Base-by-base conservation (phyloP, 208 protist species). In the Blastocrithidia nonstop region DNA sequence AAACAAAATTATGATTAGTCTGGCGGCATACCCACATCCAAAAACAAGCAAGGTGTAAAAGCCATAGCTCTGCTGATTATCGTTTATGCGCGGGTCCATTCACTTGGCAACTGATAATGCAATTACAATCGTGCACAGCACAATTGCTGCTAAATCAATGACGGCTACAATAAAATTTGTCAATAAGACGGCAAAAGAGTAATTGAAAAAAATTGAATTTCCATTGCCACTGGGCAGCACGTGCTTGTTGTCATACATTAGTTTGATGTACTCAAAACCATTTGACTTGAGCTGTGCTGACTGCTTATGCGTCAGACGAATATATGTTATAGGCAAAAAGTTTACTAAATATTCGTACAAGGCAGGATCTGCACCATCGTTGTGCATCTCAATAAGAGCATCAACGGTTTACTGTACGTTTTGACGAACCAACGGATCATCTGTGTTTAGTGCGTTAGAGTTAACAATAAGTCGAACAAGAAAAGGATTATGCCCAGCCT, bases 241-340 rank as follows among this genome's bases (percentile, higher is more conserved):
- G 54, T 89, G 80, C 6, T 55, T 61, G 55, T 81, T 33, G 21
- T 71, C 58, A 46, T 64, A 66, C 50, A 89, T 52, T 20, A 89
- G 53, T 41, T 60, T 59, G 20, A 86, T 60, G 66, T 81, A 85
- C 54, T 89, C 80, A 50, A 86, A 89, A 11, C 80, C 80, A 57
- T 70, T 77, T 24, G 50, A 50, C 57, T 81, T 77, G 38, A 89
- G 46, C 17, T 78, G 49, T 25, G 33, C 38, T 48, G 81, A 73
- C 45, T 80, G 71, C 9, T 41, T 50, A 22, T 64, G 47, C 25
- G 57, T 66, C 11, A 89, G 59, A 1, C 68, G 68, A 19, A 81
- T 49, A 60, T 80, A 86, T 7, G 55, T 59, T 29, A 78, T 45
- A 25, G 51, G 51, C 41, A 89, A 70, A 16, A 89, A 68, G 25